A percentile compares a stretch with the other conserved stretches of the same genome.
These are phyloP conservation scores for Thelonectria discophora DNA, from an alignment of 2,329 filamentous ascomycete genomes.

Conservation along the genomic window DNA sequence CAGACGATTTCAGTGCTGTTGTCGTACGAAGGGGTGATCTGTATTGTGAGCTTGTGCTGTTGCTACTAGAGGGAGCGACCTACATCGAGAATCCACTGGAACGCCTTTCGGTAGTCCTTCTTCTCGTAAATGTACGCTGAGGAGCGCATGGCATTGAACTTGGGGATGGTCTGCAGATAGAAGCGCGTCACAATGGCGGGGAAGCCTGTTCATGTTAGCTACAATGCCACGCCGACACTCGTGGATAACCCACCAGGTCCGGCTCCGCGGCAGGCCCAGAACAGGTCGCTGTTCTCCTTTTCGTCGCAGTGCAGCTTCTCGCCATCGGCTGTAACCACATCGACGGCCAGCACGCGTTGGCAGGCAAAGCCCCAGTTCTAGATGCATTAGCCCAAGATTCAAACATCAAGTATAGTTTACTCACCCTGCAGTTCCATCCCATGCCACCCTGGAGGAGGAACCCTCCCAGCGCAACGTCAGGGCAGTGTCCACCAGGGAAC, in stretches of 20 bases:
- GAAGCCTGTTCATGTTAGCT: conserved; percentile 50
- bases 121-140: conserved; percentile 57
- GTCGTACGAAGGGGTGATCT: conserved; percentile 28
- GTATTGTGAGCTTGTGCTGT: background rate
- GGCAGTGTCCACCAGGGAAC: conserved; percentile 64
- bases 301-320: conserved; percentile 48
- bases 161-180: conserved; percentile 53
- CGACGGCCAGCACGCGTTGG: conserved; percentile 54
- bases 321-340: conserved; percentile 58
- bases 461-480: conserved; percentile 65
- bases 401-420: conserved; percentile 21
- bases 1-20: conserved; percentile 30
- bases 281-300: conserved; percentile 55
- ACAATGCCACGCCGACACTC: background rate
- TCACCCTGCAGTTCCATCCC: conserved; percentile 65
- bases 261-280: conserved; percentile 59
- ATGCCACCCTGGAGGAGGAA: conserved; percentile 66
- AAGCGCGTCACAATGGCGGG: conserved; percentile 62
- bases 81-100: conserved; percentile 58
- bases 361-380: conserved; percentile 66
- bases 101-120: conserved; percentile 54
- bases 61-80: background rate
- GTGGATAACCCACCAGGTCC: conserved; percentile 47
- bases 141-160: conserved; percentile 44
- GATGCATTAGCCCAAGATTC: background rate